Conservation (phyloP, 1,284 basidiomycete genomes). For the Sporisorium reilianum region DNA sequence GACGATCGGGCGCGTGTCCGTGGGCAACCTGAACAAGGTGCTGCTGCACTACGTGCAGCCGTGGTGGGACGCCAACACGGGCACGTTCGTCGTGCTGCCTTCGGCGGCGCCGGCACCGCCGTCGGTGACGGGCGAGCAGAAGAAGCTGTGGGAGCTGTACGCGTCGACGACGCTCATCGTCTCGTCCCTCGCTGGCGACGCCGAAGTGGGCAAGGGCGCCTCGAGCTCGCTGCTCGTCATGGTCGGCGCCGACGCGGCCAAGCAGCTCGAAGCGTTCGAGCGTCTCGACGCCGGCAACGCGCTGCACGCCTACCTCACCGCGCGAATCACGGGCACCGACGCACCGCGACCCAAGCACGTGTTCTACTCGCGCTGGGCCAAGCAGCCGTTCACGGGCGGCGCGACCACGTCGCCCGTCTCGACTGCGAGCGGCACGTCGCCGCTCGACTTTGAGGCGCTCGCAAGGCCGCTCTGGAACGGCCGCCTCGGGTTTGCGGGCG, state of each 20-base stretch:
- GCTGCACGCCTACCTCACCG: slow-evolving; percentile 64
- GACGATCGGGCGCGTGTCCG: slow-evolving; percentile 61
- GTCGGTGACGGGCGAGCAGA: slow-evolving; percentile 25
- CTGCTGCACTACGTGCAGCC: slow-evolving; percentile 70
- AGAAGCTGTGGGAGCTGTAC: slow-evolving; percentile 43
- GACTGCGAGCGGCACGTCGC: slow-evolving; percentile 66
- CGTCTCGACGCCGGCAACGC: slow-evolving; percentile 59
- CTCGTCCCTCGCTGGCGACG: slow-evolving; percentile 63
- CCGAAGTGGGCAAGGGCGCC: slow-evolving; percentile 36
- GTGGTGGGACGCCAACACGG: slow-evolving; percentile 71
- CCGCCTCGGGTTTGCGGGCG: slow-evolving; percentile 72
- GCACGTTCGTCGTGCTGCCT: slow-evolving; percentile 70
- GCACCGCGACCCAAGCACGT: slow-evolving; percentile 38
- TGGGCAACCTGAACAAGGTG: slow-evolving; percentile 66
- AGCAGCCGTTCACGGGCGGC: slow-evolving; percentile 71
- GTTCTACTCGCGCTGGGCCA: slow-evolving; percentile 70
- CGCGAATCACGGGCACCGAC: slow-evolving; percentile 29
- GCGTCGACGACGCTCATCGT: slow-evolving; percentile 68
- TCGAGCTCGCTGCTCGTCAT: slow-evolving; percentile 71
- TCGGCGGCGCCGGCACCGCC: slow-evolving; percentile 51
- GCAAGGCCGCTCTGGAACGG: slow-evolving; percentile 71
- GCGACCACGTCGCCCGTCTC: slow-evolving; percentile 73
- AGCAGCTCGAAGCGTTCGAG: slow-evolving; percentile 60
- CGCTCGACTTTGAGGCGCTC: slow-evolving; percentile 72
- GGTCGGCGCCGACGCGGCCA: slow-evolving; percentile 66